Evolutionary conservation across 202 grass and related monocot genomes (phyloP), one percentile per base, ranked within the genome.

Genomic region (Carex arenaria): DNA sequence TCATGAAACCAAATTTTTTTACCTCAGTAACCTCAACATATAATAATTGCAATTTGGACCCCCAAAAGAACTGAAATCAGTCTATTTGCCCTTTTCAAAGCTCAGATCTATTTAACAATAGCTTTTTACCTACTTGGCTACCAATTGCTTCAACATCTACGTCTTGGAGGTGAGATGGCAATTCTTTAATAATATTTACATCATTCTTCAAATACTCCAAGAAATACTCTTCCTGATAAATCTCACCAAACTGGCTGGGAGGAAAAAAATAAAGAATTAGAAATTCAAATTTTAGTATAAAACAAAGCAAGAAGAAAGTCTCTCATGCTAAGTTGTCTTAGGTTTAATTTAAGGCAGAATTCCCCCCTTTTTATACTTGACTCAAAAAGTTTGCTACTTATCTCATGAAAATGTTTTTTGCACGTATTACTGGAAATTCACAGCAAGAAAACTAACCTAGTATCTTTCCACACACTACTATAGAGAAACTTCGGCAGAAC

Each of bases 151-250:
- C 92, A n/a, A 98, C 67, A 77, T 95, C 91, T 62, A 93, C 64
- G 7, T 76, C 85, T 64, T 85, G 89, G 13, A 98, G 95, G 36
- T 91, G 93, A 36, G 77, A 62, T 8, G 95, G 95, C 13, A 98
- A 82, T 78, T 98, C 89, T 85, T 93, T 95, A 67, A 95, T 85
- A 55, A 98, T 92, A 26, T 68, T 74, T 62, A 98, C 93, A 10
- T 98, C 95, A 34, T 82, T 68, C 85, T 90, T 98, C 72, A 98
- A 90, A 86, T 95, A 95, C 55, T 89, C 89, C 30, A 98, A 11
- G 51, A 98, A 98, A 87, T 93, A 95, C 34, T 95, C 91, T 81
- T 98, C 89, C 64, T 95, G 91, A 77, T 98, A 98, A 71, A 98
- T 98, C 80, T 95, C 95, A 80, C 92, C 90, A 63, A 98, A 95